A percentile compares a stretch with the other conserved stretches of the same genome.
phyloP scores from a whole-genome alignment of 2,329 filamentous ascomycete species.

The Teratosphaeria viscida region DNA sequence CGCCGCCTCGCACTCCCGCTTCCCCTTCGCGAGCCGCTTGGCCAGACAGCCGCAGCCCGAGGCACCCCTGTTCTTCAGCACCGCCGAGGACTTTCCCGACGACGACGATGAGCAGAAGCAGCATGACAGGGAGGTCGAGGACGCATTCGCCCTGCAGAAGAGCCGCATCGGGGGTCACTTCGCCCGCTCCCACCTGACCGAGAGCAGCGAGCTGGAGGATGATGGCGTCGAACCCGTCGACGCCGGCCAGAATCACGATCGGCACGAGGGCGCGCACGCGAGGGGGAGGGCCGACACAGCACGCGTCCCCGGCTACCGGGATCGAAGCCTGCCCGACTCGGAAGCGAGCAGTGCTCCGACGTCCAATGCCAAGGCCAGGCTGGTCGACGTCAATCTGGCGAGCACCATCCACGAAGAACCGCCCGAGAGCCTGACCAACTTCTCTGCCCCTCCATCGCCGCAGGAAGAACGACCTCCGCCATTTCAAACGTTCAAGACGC shows the following conservation, averaged over 20 bases:
- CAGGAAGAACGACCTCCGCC: conserved; percentile 41
- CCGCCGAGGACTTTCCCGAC: conserved; percentile 79
- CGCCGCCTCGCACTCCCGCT: conserved; percentile 61
- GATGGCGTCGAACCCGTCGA: conserved; percentile 38
- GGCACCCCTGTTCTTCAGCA: conserved; percentile 89
- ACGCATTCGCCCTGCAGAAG: conserved; percentile 81
- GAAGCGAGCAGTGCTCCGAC: conserved; percentile 31
- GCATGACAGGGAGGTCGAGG: conserved; percentile 81
- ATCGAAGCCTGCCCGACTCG: conserved; percentile 31
- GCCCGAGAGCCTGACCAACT: conserved; percentile 23
- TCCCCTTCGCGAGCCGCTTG: conserved; percentile 70
- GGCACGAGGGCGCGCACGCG: conserved; percentile 29
- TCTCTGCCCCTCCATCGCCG: conserved; percentile 28
- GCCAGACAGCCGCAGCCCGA: conserved; percentile 57
- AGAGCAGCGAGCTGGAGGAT: conserved; percentile 74
- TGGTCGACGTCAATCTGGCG: conserved; percentile 83
- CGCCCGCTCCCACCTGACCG: conserved; percentile 69
- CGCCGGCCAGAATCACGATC: conserved; percentile 22
- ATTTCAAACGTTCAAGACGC: conserved; percentile 45
- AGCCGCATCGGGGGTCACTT: conserved; percentile 67
- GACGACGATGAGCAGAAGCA: conserved; percentile 91
- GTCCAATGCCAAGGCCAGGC: conserved; percentile 50
- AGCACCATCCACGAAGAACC: conserved; percentile 43
- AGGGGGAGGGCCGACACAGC: not conserved
- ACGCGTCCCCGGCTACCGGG: conserved; percentile 23